Base-by-base conservation (phyloP, 179 eudicot species). In the Sideroxylon spinosum region DNA sequence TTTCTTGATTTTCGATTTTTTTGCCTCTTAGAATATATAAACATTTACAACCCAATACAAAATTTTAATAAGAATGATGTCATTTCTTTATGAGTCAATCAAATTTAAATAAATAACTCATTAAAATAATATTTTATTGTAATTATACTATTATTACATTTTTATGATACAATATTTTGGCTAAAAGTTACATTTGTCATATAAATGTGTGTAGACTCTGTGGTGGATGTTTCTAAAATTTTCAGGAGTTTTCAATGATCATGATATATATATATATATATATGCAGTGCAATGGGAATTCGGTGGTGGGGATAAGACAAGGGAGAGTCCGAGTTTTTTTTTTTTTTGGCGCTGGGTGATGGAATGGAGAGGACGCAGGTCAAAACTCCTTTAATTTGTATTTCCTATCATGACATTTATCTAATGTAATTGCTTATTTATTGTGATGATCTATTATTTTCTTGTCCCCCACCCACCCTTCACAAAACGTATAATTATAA, bases 361-460 rank as follows among this genome's bases (percentile, higher is more conserved):
- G 44, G 44, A 37, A 80, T 80, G 78, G 83, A 82, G 81, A 70
- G 76, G 80, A 79, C 75, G 64, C 85, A 82, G 81, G 87, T 85
- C 85, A 85, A 85, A 78, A 57, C 71, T 80, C 71, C 29, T 72
- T 64, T 37, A 37, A 37, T 37, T 78, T 78, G 77, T 75, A 67
- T 75, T 71, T 56, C 6, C 68, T 55, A 37, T 37, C 44, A 37
- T 6, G 3, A 49, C 16, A 20, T 46, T 57, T 65, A 66, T 79
- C 74, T 57, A 55, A 56, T 75, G 62, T 55, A 57, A 57, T 26
- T 11, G 63, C 23, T 16, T 6, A 16, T 48, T 73, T 26, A 23
- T 73, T 73, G 20, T 12, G 69, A 37, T 37, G 76, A 52, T 79
- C 74, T 25, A 32, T 75, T 19, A 68, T 75, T 57, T 80, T 68